Evolutionary conservation across 2,329 filamentous ascomycete species (phyloP), one percentile per base, ranked within the genome.

Genomic region (Juglanconis sp.): DNA sequence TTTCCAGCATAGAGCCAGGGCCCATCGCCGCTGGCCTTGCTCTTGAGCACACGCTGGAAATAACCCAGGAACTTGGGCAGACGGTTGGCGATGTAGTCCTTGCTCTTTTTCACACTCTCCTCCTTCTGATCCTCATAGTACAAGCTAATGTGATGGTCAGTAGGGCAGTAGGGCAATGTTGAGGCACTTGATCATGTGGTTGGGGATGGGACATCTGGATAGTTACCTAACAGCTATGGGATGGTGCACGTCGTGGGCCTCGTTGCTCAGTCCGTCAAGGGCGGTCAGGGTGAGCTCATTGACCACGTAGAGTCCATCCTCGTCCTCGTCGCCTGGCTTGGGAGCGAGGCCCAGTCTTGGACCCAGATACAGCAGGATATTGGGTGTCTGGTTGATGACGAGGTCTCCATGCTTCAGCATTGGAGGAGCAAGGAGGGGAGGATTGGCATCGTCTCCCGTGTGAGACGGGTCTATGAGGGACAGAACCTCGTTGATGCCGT

Each of bases 41-140:
- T 78, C 64, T 77, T 75, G 5, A 94, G 70, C 17, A 88, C 81
- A 1, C 87, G 77, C 76, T 92, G 84, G 65, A 91, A 89, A 71
- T 89, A 92, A 2, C 74, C 79, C 30, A 93, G 73, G 69, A 87
- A 92, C 74, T 91, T 92, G 17, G 90, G 89, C 36, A 93, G 76
- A 1, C 90, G 78, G 48, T 77, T 80, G 57, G 80, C 74, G 8
- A 86, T 76, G 60, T 87, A 91, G 58, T 86, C 79, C 47, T 76
- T 76, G 8, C 83, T 79, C 63, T 79, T 82, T 61, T 77, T 79
- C 68, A 86, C 74, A 15, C 86, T 79, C 70, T 91, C 90, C 0
- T 79, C 76, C 71, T 88, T 91, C 73, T 94, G 90, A 32, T 92
- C 88, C 68, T 92, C 88, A 67, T 92, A 94, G 71, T 87, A 89